Evolutionary conservation across 148 eudicot genomes (phyloP).

Genomic region (Spergularia bocconei): DNA sequence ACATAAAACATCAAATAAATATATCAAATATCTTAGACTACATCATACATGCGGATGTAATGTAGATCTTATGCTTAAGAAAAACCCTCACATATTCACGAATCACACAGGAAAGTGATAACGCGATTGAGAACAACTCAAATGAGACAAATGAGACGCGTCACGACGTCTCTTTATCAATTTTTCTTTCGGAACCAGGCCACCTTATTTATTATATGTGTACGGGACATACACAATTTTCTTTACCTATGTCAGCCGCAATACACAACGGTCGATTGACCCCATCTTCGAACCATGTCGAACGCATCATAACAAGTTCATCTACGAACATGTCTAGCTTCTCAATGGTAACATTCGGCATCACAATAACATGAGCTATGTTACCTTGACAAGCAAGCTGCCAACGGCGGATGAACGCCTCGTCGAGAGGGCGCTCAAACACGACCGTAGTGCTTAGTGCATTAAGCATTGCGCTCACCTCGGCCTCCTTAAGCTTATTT

Average conservation of each 20-base stretch:
- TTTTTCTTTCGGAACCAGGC: neutral
- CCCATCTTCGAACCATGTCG: constrained; percentile 45
- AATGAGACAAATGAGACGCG: too few species aligned
- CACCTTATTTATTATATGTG: constrained; percentile 39
- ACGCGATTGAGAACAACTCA: too few species aligned
- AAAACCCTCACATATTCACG: too few species aligned
- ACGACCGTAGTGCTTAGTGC: constrained; percentile 69
- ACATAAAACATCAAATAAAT: too few species aligned
- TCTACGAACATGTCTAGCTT: constrained; percentile 54
- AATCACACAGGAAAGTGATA: too few species aligned
- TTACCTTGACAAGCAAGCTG: constrained; percentile 71
- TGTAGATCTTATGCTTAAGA: too few species aligned
- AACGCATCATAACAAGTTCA: constrained; percentile 47
- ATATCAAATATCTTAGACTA: too few species aligned
- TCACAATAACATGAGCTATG: constrained; percentile 72
- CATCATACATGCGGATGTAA: too few species aligned
- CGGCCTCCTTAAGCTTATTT: constrained; percentile 46
- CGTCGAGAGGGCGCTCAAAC: constrained; percentile 72
- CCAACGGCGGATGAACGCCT: constrained; percentile 62
- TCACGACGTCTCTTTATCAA: too few species aligned
- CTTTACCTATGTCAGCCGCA: constrained; percentile 48
- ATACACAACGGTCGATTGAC: constrained; percentile 50
- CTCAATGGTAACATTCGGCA: constrained; percentile 63
- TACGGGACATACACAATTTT: constrained; percentile 45
- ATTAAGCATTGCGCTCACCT: constrained; percentile 71